A percentile compares a stretch with the other conserved stretches of the same genome.
Conservation (phyloP, 106 monocot genomes). For the Agapanthus africanus region DNA sequence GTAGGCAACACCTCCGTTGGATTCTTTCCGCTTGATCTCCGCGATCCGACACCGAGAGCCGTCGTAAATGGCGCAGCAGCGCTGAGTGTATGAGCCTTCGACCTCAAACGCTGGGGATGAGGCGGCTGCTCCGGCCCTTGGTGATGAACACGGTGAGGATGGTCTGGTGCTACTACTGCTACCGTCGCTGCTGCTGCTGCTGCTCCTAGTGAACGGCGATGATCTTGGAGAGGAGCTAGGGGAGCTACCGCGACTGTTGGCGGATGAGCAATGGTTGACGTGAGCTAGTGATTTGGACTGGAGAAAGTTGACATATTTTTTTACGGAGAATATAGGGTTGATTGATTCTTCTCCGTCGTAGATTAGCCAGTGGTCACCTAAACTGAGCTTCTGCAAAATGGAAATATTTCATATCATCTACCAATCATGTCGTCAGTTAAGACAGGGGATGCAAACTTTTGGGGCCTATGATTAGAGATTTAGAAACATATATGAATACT, state of each 20-base stretch:
- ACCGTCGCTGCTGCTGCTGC: neutral
- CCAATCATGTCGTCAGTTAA: neutral
- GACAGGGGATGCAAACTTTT: neutral
- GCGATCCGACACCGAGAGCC: conserved; percentile 33
- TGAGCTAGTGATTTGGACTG: conserved; percentile 36
- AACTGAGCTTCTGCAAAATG: conserved; percentile 46
- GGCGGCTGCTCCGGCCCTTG: neutral
- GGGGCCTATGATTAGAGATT: neutral
- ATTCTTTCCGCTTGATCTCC: conserved; percentile 51
- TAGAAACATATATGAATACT: neutral
- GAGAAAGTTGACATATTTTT: conserved; percentile 35
- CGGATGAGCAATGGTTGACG: conserved; percentile 15
- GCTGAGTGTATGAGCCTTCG: conserved; percentile 65
- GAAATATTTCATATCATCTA: no score
- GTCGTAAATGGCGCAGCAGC: conserved; percentile 44
- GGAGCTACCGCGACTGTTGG: neutral
- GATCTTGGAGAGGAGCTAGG: conserved; percentile 4
- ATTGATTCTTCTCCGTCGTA: conserved; percentile 57
- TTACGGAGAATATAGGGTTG: conserved; percentile 39
- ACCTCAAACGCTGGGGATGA: conserved; percentile 29
- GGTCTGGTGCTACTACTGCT: neutral
- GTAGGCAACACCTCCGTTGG: conserved; percentile 25
- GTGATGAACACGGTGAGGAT: neutral
- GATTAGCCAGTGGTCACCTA: conserved; percentile 59
- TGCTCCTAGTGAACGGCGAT: no score